Evolutionary conservation across 176 grass and related monocot species (phyloP).

Genomic region (Juncus effusus): DNA sequence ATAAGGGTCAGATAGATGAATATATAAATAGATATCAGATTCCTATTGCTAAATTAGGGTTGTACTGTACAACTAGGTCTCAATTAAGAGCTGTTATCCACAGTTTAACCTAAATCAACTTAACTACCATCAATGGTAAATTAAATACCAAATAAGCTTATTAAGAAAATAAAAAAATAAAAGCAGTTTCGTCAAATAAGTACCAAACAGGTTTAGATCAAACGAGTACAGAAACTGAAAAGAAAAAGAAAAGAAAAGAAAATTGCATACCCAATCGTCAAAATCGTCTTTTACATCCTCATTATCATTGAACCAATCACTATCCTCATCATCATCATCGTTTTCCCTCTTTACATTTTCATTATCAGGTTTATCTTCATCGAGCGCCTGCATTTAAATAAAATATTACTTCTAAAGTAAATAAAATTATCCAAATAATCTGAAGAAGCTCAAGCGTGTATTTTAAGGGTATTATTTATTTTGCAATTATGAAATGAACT

Average conservation of each 20-base stretch:
- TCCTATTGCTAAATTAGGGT: background rate
- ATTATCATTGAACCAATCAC: background rate
- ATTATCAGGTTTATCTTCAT: constrained; percentile 21
- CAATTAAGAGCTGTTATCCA: no score
- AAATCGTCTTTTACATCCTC: constrained; percentile 36
- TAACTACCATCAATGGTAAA: no score
- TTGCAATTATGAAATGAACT: background rate
- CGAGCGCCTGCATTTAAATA: constrained; percentile 44
- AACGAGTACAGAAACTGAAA: no score
- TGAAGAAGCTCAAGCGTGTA: background rate
- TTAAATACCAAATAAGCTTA: no score
- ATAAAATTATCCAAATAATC: constrained; percentile 12
- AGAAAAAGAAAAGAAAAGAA: background rate
- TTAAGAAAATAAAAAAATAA: no score
- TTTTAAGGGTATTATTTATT: background rate
- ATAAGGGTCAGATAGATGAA: background rate
- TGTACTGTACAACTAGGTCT: no score
- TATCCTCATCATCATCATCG: constrained; percentile 28
- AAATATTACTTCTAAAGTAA: background rate
- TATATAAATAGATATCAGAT: background rate
- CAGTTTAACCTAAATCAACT: no score
- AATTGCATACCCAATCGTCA: constrained; percentile 51
- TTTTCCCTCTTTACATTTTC: constrained; percentile 35
- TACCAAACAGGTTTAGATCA: no score
- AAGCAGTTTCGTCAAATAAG: no score